Conservation (phyloP, 2,329 filamentous ascomycete species). For the Metarhizium rileyi region DNA sequence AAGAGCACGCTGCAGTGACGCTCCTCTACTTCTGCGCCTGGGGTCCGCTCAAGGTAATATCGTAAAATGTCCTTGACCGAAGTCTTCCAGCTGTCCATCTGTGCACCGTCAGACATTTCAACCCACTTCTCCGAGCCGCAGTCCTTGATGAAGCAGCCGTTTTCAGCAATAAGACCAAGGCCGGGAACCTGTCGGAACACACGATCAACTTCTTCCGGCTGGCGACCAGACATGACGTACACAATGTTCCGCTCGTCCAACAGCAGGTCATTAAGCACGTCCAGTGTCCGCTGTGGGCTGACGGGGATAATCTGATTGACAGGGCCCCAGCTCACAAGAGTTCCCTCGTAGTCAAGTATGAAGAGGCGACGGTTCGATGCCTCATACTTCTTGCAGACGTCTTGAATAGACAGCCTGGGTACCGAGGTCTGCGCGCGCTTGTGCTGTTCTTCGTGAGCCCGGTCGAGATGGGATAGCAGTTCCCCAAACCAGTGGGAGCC, state of each 20-base stretch:
- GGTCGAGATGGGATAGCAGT: constrained; percentile 60
- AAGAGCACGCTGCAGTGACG: constrained; percentile 88
- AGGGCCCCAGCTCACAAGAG: constrained; percentile 77
- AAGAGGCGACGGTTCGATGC: constrained; percentile 63
- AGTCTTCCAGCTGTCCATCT: constrained; percentile 70
- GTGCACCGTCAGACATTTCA: constrained; percentile 62
- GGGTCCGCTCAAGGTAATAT: constrained; percentile 85
- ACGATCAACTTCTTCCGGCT: constrained; percentile 77
- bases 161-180: constrained; percentile 86
- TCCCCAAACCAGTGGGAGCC: constrained; percentile 79
- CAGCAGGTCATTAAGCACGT: constrained; percentile 72
- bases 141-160: constrained; percentile 81
- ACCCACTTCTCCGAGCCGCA: constrained; percentile 62
- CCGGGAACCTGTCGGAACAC: constrained; percentile 77
- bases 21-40: constrained; percentile 80
- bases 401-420: constrained; percentile 65
- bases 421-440: constrained; percentile 77
- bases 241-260: constrained; percentile 74
- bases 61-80: constrained; percentile 73
- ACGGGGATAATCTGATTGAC: constrained; percentile 77
- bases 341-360: constrained; percentile 90
- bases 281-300: constrained; percentile 73
- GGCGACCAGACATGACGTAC: constrained; percentile 87
- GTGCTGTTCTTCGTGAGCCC: constrained; percentile 75
- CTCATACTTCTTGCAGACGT: constrained; percentile 57